Percentiles rank a stretch among this genome's conserved stretches.
These are phyloP conservation scores for Oryza glumipatula DNA, from an alignment of 176 grass and related monocot genomes.

Conservation along the genomic window DNA sequence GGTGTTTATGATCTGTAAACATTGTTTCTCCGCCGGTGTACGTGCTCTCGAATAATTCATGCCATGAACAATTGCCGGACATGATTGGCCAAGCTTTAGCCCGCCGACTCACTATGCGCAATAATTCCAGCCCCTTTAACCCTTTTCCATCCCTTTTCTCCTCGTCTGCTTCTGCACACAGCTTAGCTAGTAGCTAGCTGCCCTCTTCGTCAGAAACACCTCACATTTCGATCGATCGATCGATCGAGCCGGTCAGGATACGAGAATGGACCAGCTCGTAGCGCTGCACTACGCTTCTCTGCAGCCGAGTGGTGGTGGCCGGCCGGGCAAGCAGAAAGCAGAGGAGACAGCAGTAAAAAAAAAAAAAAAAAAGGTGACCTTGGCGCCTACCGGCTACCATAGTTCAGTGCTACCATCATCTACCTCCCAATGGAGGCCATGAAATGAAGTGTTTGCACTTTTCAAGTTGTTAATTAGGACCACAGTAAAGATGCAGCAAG, in stretches of 20 bases:
- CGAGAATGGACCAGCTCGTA: background rate
- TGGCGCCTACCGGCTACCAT: background rate
- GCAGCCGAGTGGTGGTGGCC: background rate
- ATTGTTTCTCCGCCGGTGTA: background rate
- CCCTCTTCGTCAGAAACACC: constrained; percentile 8
- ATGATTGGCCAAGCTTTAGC: background rate
- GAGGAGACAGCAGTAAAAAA: background rate
- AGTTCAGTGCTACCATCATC: background rate
- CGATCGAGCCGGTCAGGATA: background rate
- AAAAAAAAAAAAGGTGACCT: constrained; percentile 36
- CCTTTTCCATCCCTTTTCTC: background rate
- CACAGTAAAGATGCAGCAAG: background rate
- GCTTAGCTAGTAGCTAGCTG: background rate
- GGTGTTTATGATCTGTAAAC: constrained; percentile 15
- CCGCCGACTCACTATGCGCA: background rate
- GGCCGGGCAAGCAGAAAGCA: constrained; percentile 12
- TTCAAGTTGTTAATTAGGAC: constrained; percentile 18
- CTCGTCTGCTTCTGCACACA: background rate
- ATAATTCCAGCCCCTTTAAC: background rate
- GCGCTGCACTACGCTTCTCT: background rate
- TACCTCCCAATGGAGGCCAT: background rate
- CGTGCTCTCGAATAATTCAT: constrained; percentile 10
- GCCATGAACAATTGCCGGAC: constrained; percentile 24
- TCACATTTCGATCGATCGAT: background rate
- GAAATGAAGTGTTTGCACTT: background rate